Evolutionary conservation across 768 basidiomycete genomes (phyloP).

Genomic region (Austroboletus festivus): DNA sequence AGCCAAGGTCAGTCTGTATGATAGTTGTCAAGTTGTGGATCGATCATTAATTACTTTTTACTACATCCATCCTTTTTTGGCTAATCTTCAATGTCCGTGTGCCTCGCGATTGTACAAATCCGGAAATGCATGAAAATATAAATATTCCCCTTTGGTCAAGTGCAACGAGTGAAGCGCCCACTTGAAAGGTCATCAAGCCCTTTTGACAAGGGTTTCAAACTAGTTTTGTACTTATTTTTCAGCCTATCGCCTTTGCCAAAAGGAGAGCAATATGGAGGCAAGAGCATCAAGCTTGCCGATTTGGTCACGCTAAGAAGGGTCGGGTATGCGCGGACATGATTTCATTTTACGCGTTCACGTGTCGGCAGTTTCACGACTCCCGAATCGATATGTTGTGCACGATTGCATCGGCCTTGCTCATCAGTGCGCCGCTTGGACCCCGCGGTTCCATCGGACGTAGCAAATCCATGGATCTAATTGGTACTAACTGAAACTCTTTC

Average conservation of each 20-base stretch:
- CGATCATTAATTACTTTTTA: conserved; percentile 1
- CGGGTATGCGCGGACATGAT: background rate
- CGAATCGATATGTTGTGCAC: conserved; percentile 4
- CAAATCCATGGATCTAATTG: background rate
- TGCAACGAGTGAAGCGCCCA: background rate
- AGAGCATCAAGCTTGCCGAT: background rate
- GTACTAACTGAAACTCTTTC: background rate
- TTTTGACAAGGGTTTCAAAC: too few relatives aligned
- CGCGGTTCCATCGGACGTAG: conserved; percentile 25
- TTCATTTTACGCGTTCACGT: background rate
- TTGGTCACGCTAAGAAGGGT: background rate
- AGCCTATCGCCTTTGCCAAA: too few relatives aligned
- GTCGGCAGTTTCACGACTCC: background rate
- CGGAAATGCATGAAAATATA: conserved; percentile 1
- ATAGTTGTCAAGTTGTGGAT: background rate
- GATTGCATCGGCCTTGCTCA: conserved; percentile 22
- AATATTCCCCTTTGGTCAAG: background rate
- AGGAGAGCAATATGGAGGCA: too few relatives aligned
- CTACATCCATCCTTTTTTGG: conserved; percentile 7
- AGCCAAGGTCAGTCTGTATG: background rate
- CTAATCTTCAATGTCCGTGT: conserved; percentile 16
- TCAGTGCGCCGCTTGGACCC: background rate
- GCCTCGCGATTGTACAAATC: conserved; percentile 17
- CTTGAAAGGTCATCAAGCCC: too few relatives aligned
- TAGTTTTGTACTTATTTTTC: too few relatives aligned